Percentiles rank a stretch among this genome's conserved stretches.
These are phyloP conservation scores for Choanephora cucurbitarum DNA, from an alignment of 371 early-diverging fungal species.

Conservation along the genomic window DNA sequence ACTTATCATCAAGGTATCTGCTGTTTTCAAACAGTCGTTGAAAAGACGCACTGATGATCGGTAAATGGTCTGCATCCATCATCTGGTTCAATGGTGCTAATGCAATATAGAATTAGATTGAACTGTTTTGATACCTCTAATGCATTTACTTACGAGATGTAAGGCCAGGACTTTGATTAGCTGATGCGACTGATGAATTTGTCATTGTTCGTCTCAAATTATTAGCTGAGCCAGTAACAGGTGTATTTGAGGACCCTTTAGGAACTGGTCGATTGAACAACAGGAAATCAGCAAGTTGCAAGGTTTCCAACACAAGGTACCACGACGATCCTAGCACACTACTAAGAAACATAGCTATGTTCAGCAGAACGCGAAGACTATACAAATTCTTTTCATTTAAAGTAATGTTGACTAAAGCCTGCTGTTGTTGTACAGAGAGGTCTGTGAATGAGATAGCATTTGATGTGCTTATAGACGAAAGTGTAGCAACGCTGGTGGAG, in stretches of 20 bases:
- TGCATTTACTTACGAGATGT: conserved; percentile 31
- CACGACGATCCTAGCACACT: conserved; percentile 81
- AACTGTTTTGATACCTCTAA: too few species aligned
- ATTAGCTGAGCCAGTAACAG: background rate
- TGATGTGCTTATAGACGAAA: conserved; percentile 11
- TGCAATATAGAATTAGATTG: background rate
- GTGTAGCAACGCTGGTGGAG: conserved; percentile 24
- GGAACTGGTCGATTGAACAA: conserved; percentile 50
- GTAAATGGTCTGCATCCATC: conserved; percentile 58
- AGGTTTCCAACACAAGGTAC: conserved; percentile 85
- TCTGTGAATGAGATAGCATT: conserved; percentile 37
- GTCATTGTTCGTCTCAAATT: conserved; percentile 37
- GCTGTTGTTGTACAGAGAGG: conserved; percentile 46
- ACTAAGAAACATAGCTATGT: conserved; percentile 75
- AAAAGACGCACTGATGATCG: conserved; percentile 53
- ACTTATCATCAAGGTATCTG: conserved; percentile 58
- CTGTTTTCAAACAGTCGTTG: conserved; percentile 78
- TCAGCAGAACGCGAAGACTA: conserved; percentile 75
- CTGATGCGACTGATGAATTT: conserved; percentile 12
- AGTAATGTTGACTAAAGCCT: conserved; percentile 40
- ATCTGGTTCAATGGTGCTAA: conserved; percentile 25
- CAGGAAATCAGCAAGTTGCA: conserved; percentile 80
- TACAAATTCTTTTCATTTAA: conserved; percentile 79
- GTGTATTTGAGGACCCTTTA: conserved; percentile 27
- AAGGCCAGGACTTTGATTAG: background rate